These are phyloP conservation scores for Metschnikowia similis DNA, from an alignment of 805 yeast species.

Conservation along the genomic window DNA sequence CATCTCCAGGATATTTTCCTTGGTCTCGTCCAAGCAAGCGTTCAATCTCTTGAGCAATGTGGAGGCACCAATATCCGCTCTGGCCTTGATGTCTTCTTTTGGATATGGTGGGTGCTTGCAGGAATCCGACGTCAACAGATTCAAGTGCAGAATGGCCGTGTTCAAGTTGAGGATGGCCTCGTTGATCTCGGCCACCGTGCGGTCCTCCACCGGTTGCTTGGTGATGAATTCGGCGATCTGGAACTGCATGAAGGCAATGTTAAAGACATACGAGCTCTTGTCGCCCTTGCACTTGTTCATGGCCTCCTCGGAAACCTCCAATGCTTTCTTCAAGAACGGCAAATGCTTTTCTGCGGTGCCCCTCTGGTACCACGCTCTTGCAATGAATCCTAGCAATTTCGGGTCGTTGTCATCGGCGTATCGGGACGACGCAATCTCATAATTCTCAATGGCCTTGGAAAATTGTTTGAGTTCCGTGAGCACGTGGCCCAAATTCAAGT, in stretches of 20 bases:
- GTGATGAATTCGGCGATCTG: slow-evolving; percentile 82
- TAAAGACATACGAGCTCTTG: slow-evolving; percentile 53
- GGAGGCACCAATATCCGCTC: slow-evolving; percentile 80
- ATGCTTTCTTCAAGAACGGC: slow-evolving; percentile 55
- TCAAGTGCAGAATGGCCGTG: slow-evolving; percentile 57
- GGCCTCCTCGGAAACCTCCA: slow-evolving; percentile 61
- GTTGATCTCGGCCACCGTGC: slow-evolving; percentile 61
- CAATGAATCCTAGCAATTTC: slow-evolving; percentile 65
- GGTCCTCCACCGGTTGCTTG: slow-evolving; percentile 51
- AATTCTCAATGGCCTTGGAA: slow-evolving; percentile 82
- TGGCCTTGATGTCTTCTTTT: slow-evolving; percentile 70
- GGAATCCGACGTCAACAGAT: slow-evolving; percentile 50
- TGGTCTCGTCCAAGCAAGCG: slow-evolving; percentile 67
- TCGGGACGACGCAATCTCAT: slow-evolving; percentile 71
- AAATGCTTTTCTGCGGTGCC: slow-evolving; percentile 65
- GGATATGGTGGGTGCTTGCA: slow-evolving; percentile 70
- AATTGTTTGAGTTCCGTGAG: slow-evolving; percentile 76
- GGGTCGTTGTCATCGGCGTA: slow-evolving; percentile 62
- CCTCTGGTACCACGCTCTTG: slow-evolving; percentile 84
- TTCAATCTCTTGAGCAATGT: slow-evolving; percentile 71
- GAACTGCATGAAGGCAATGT: slow-evolving; percentile 77
- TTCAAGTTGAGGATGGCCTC: slow-evolving; percentile 53
- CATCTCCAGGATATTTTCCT: slow-evolving; percentile 55
- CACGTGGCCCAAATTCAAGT: slow-evolving; percentile 85
- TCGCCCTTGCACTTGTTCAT: slow-evolving; percentile 28